Evolutionary conservation across 257 asterid species (phyloP).

Genomic region (Ehretia macrophylla): DNA sequence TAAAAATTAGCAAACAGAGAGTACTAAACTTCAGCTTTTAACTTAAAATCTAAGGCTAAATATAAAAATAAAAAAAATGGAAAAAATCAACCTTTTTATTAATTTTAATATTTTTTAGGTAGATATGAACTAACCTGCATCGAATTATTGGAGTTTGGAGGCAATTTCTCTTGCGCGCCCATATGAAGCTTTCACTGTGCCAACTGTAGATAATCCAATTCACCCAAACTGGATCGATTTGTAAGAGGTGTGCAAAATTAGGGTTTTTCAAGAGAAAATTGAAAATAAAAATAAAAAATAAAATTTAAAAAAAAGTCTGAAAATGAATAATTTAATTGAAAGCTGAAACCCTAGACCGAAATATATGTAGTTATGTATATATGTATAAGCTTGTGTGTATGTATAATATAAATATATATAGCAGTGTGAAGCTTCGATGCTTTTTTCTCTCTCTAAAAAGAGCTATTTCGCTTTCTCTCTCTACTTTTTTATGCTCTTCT

Average conservation of each 20-base stretch:
- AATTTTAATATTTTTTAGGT: neutral
- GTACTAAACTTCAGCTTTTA: neutral
- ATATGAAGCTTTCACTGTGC: conserved; percentile 22
- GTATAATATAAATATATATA: conserved; percentile 13
- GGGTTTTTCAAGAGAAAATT: conserved; percentile 24
- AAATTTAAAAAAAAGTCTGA: neutral
- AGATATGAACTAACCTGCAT: conserved; percentile 29
- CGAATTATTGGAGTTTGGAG: conserved; percentile 22
- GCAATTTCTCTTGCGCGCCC: conserved; percentile 43
- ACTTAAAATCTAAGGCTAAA: neutral
- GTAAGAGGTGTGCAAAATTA: neutral
- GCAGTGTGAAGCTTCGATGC: conserved; percentile 17
- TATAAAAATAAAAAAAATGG: neutral
- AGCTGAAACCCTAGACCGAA: neutral
- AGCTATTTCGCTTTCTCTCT: conserved; percentile 9
- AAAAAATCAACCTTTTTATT: neutral
- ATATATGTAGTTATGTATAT: neutral
- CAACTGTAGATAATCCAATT: conserved; percentile 13
- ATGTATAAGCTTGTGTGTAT: too few species aligned
- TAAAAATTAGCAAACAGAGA: neutral
- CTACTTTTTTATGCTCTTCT: conserved; percentile 22
- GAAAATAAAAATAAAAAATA: conserved; percentile 45
- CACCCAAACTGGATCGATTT: neutral
- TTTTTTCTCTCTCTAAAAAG: conserved; percentile 3
- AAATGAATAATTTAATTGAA: too few species aligned